Evolutionary conservation across 2,329 filamentous ascomycete species (phyloP), one percentile per base, ranked within the genome.

Genomic region (Trichoderma aggressivum): DNA sequence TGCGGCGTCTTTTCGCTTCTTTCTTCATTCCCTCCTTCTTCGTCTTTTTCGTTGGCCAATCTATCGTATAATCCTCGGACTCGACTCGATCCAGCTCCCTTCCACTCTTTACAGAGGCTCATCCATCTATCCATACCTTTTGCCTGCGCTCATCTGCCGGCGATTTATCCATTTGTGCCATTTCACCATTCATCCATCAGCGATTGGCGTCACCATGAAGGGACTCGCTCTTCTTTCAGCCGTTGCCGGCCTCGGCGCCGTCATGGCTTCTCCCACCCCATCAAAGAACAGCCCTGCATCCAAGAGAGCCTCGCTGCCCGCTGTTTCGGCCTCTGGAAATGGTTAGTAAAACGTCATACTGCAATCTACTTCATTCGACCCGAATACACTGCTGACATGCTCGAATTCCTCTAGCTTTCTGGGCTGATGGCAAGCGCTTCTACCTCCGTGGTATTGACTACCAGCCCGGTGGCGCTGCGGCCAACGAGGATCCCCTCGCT

Each of bases 401-500:
- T 39, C 70, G 67, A 64, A 64, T 59, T 72, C 36, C 58, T 30
- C 16, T 70, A 89, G 87, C 88, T 65, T 89, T 89, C 83, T 89
- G 83, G 81, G 75, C 83, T 55, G 85, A 82, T 73, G 81, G 82
- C 70, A 78, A 82, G 8, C 86, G 88, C 72, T 90, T 89, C 82
- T 89, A 88, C 75, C 76, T 90, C 71, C 86, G 87, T 32, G 88
- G 88, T 73, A 85, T 89, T 61, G 88, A 89, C 81, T 90, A 89
- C 80, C 87, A 89, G 79, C 88, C 88, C n/a, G 88, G 87, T 73
- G 88, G 87, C 74, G 86, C 87, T 32, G 85, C 87, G 3, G 81
- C 80, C 72, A 84, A 84, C 75, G 66, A 76, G n/a, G 94, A 97
- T 79, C 94, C 94, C 72, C 90, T 97, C 67, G 90, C 92, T 73